Percentiles rank a stretch among this genome's conserved stretches.
phyloP scores from a whole-genome alignment of 1,139 yeast genomes.

The Taphrina flavorubra region DNA sequence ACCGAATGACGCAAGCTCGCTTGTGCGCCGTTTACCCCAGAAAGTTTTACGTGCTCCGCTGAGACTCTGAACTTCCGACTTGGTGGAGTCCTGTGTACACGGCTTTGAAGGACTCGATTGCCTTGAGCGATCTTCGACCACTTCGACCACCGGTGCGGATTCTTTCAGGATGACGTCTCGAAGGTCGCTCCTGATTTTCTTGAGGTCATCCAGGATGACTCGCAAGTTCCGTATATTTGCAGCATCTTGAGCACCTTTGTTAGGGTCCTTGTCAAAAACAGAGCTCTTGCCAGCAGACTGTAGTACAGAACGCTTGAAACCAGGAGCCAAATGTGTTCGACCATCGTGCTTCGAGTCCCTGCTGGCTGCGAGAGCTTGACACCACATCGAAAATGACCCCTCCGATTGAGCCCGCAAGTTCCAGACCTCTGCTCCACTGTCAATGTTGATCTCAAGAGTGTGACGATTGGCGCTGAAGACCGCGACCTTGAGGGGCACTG shows the following conservation, averaged over 20 bases:
- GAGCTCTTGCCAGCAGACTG: neutral
- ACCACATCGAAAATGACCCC: slow-evolving; percentile 80
- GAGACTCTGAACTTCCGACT: neutral
- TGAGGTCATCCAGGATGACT: neutral
- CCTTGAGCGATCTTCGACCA: neutral
- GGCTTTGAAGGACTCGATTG: slow-evolving; percentile 3
- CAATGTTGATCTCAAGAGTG: slow-evolving; percentile 74
- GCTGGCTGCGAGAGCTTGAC: slow-evolving; percentile 65
- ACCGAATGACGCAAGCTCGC: slow-evolving; percentile 14
- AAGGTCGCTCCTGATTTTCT: neutral
- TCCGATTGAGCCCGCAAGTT: slow-evolving; percentile 70
- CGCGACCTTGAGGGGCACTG: slow-evolving; percentile 83
- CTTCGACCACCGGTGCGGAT: neutral
- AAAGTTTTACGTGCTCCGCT: slow-evolving; percentile 6
- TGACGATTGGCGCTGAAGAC: slow-evolving; percentile 78
- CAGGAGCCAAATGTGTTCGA: slow-evolving; percentile 21
- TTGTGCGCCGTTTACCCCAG: slow-evolving; percentile 17
- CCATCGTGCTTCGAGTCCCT: slow-evolving; percentile 29
- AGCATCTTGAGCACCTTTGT: neutral
- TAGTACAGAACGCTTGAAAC: neutral
- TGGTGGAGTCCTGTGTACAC: neutral
- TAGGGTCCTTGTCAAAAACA: neutral
- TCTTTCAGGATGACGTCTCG: slow-evolving; percentile 20
- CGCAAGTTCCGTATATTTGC: neutral
- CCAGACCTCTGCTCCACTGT: slow-evolving; percentile 97